A percentile compares a stretch with the other conserved stretches of the same genome.
Evolutionary conservation across 1,139 yeast genomes (phyloP).

Genomic region (Candida mesenterica): DNA sequence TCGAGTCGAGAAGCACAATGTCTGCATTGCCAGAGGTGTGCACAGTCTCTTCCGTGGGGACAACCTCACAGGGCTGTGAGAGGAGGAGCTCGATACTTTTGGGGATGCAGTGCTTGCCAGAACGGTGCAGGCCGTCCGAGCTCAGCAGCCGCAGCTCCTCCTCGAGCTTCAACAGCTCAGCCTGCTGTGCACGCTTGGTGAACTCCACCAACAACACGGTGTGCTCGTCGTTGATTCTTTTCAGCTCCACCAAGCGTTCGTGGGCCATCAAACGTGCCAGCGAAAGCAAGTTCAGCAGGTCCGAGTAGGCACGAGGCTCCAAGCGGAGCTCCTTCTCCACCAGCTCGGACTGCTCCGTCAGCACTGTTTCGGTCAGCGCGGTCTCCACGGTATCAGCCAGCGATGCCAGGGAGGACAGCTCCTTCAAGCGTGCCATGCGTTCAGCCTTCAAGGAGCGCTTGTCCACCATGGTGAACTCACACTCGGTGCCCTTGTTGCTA

Average conservation of each 20-base stretch:
- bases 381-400: not conserved
- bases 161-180: too few relatives aligned
- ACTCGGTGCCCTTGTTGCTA: conserved; percentile 12
- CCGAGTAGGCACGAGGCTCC: too few relatives aligned
- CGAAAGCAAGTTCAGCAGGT: too few relatives aligned
- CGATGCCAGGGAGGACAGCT: conserved; percentile 1
- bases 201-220: too few relatives aligned
- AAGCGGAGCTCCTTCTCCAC: too few relatives aligned
- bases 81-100: conserved; percentile 1
- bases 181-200: too few relatives aligned
- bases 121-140: too few relatives aligned
- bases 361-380: not conserved
- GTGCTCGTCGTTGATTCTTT: too few relatives aligned
- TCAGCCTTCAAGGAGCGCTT: conserved; percentile 24
- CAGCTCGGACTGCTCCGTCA: too few relatives aligned
- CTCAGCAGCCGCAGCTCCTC: too few relatives aligned
- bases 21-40: conserved; percentile 1
- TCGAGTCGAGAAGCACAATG: conserved; percentile 3
- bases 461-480: conserved; percentile 13
- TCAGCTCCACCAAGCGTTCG: too few relatives aligned
- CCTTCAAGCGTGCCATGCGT: conserved; percentile 17
- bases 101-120: not conserved
- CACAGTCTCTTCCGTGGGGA: not conserved
- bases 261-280: too few relatives aligned
- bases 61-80: not conserved